Conservation (phyloP, 768 basidiomycete species). For the Amanita fuliginea region DNA sequence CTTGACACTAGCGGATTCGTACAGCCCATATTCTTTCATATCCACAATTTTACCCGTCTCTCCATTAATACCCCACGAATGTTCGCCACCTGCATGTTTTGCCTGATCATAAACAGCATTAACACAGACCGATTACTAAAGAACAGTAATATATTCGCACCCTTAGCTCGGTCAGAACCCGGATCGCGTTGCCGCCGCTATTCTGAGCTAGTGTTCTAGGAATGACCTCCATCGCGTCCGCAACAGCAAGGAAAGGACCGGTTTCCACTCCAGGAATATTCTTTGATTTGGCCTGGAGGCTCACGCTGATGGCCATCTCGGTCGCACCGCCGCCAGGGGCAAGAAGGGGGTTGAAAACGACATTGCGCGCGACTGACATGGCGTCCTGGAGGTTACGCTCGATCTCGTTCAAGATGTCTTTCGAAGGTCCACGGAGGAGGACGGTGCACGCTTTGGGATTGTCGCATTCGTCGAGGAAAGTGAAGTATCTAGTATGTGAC, state of each 20-base stretch:
- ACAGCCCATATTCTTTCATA: slow-evolving; percentile 90
- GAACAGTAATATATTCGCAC: slow-evolving; percentile 29
- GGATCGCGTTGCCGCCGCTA: slow-evolving; percentile 88
- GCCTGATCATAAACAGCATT: slow-evolving; percentile 39
- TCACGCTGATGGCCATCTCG: slow-evolving; percentile 95
- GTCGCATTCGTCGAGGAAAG: slow-evolving; percentile 88
- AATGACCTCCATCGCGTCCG: slow-evolving; percentile 96
- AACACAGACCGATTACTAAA: neutral
- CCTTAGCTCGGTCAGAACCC: slow-evolving; percentile 87
- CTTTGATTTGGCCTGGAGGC: slow-evolving; percentile 64
- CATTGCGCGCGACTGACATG: slow-evolving; percentile 95
- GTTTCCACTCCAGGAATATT: slow-evolving; percentile 81
- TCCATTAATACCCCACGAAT: slow-evolving; percentile 92
- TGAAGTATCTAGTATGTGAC: slow-evolving; percentile 63
- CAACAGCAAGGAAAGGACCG: slow-evolving; percentile 86
- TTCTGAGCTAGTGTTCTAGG: slow-evolving; percentile 94
- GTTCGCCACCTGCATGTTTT: slow-evolving; percentile 86
- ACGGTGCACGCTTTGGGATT: slow-evolving; percentile 96
- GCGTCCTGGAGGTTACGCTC: slow-evolving; percentile 97
- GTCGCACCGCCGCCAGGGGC: slow-evolving; percentile 95
- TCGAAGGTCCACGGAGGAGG: slow-evolving; percentile 93
- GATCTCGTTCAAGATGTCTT: slow-evolving; percentile 97
- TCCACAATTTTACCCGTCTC: slow-evolving; percentile 93
- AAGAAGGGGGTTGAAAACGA: slow-evolving; percentile 90
- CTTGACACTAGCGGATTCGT: slow-evolving; percentile 96